Evolutionary conservation across 805 yeast species (phyloP).

Genomic region (Candida piceae): DNA sequence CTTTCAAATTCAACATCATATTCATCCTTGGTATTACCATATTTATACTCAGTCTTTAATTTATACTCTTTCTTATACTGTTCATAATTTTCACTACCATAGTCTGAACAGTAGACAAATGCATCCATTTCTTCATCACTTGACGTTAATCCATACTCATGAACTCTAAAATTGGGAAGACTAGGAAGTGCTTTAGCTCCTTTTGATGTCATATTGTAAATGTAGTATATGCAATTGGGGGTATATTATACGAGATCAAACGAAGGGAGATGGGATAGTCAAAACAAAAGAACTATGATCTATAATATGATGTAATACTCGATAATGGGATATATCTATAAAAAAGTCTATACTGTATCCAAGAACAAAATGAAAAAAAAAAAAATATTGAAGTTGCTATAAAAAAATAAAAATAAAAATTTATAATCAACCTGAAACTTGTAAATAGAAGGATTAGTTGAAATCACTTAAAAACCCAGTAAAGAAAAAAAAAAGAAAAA

Average conservation of each 20-base stretch:
- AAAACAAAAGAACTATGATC: too few species aligned
- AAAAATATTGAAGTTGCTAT: too few species aligned
- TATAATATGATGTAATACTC: too few species aligned
- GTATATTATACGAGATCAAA: neutral
- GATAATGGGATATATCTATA: too few species aligned
- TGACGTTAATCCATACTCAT: slow-evolving; percentile 1
- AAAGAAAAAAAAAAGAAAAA: too few species aligned
- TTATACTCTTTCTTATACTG: slow-evolving; percentile 24
- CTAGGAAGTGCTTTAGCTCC: slow-evolving; percentile 20
- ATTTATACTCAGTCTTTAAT: slow-evolving; percentile 26
- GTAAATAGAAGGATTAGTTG: too few species aligned
- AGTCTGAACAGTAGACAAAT: slow-evolving; percentile 29
- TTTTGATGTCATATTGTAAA: slow-evolving; percentile 5
- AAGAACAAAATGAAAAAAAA: too few species aligned
- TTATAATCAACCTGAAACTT: too few species aligned
- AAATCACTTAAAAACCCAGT: too few species aligned
- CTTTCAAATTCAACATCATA: slow-evolving; percentile 47
- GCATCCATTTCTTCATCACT: slow-evolving; percentile 19
- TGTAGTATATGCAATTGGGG: neutral
- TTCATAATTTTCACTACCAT: slow-evolving; percentile 19
- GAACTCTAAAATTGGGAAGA: slow-evolving; percentile 18
- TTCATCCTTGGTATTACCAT: slow-evolving; percentile 18
- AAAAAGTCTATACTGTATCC: too few species aligned
- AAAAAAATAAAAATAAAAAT: too few species aligned
- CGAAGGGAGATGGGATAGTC: too few species aligned